Base-by-base conservation (phyloP, 192 early-diverging fungal genomes). In the Dimargaris xerosporica region DNA sequence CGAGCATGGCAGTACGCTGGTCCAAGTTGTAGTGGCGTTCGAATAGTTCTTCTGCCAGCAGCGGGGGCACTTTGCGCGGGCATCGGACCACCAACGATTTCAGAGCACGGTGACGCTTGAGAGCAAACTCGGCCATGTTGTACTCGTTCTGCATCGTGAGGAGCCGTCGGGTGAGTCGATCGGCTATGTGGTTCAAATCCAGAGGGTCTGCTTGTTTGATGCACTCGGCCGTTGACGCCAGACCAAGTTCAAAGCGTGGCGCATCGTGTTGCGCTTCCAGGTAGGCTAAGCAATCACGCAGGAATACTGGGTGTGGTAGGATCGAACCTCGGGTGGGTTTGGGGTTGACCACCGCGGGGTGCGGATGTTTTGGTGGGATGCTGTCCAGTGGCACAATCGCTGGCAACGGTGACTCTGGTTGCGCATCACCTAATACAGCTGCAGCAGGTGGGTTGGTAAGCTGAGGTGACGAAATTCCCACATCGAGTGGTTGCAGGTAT, bases 1-100 rank as follows among this genome's bases (percentile, higher is more conserved):
- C 28, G 1, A 56, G 19, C 54, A 56, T 56, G 29, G 54, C 54
- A 6, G 17, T 34, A 19, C 54, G 54, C 19, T 56, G 54, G 28
- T 34, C 54, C 28, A 56, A 34, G 34, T 26, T 56, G 7, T 56
- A 56, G 25, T 28, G 10, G 28, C 54, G 54, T 34, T 56, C 54
- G 19, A 56, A 56, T n/a, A 56, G 19, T 34, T 56, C 54, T n/a
- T 19, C 30, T 6, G 34, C 34, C 23, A 56, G 6, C 9, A 34
- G 28, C 29, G 26, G 54, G 54, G 34, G 17, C 28, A 34, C 54
- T 29, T 34, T n/a, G 29, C 34, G 28, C 54, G 54, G 54, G 34
- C 25, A 34, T 12, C 54, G 54, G 28, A 56, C 6, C 28, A 34
- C 25, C 28, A 34, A 11, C 28, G 28, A n/a, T 19, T 12, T 29